A percentile compares a stretch with the other conserved stretches of the same genome.
Conservation (phyloP, 176 grass and related monocot genomes). For the Oropetium thomaeum region DNA sequence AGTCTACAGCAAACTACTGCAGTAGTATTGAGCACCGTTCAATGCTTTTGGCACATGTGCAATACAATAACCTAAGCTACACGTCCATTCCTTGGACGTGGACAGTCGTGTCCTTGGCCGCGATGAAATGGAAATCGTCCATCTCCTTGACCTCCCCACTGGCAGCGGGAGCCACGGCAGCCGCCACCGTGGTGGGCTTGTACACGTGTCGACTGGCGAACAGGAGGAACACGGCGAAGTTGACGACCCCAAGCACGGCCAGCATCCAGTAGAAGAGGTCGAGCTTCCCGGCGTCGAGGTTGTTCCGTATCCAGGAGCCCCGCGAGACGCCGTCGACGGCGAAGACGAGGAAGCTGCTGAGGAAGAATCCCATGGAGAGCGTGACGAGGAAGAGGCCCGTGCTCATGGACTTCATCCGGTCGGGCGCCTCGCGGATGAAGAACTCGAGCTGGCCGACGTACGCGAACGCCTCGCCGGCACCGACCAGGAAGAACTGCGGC, state of each 20-base stretch:
- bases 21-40: background rate
- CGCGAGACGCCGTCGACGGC: constrained; percentile 35
- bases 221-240: constrained; percentile 52
- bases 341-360: constrained; percentile 67
- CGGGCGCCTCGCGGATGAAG: constrained; percentile 70
- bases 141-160: constrained; percentile 29
- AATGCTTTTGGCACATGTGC: background rate
- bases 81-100: constrained; percentile 59
- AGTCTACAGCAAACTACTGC: background rate
- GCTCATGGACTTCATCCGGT: constrained; percentile 73
- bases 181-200: constrained; percentile 21
- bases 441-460: constrained; percentile 83
- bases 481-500: constrained; percentile 69
- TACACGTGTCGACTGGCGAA: constrained; percentile 55
- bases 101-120: constrained; percentile 48
- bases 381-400: constrained; percentile 62
- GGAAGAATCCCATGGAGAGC: constrained; percentile 61
- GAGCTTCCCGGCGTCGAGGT: constrained; percentile 50
- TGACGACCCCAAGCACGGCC: constrained; percentile 49
- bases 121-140: constrained; percentile 35
- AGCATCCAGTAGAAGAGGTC: constrained; percentile 81
- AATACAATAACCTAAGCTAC: constrained; percentile 24
- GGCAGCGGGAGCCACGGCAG: constrained; percentile 13
- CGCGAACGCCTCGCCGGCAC: constrained; percentile 69
- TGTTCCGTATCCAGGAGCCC: constrained; percentile 49